Evolutionary conservation across 768 basidiomycete species (phyloP).

Genomic region (Boletales sp.): DNA sequence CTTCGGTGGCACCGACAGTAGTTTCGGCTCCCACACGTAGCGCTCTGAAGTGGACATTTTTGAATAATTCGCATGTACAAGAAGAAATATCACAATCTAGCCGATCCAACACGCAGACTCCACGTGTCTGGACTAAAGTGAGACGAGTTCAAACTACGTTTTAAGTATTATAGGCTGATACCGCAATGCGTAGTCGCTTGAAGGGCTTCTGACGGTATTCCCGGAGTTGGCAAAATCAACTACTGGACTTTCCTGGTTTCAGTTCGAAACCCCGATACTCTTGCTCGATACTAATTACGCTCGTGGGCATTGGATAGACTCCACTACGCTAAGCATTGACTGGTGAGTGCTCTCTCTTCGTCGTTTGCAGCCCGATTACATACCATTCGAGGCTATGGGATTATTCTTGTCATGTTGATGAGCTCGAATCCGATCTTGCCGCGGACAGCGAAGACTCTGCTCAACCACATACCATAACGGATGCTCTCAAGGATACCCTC

Average conservation of each 20-base stretch:
- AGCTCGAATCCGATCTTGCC: conserved; percentile 12
- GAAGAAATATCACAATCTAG: neutral
- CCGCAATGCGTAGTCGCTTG: conserved; percentile 16
- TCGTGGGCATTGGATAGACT: conserved; percentile 14
- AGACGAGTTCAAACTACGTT: conserved; percentile 5
- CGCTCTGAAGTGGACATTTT: conserved; percentile 18
- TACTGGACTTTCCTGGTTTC: conserved; percentile 12
- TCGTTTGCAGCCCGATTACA: neutral
- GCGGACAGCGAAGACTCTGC: neutral
- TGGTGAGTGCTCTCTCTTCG: conserved; percentile 14
- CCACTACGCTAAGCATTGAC: conserved; percentile 17
- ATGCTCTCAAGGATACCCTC: neutral
- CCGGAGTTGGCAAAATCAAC: too few species aligned
- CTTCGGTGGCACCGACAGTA: neutral
- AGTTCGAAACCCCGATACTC: conserved; percentile 27
- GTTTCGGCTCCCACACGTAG: neutral
- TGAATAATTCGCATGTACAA: conserved; percentile 1
- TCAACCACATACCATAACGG: neutral
- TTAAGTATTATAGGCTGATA: neutral
- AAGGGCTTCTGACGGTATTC: conserved; percentile 18
- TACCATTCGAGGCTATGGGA: conserved; percentile 20
- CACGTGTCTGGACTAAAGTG: conserved; percentile 29
- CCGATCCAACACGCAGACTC: conserved; percentile 2
- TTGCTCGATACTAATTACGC: conserved; percentile 12
- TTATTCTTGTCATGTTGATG: conserved; percentile 18